Evolutionary conservation across 164 flowering plant species (phyloP).

Genomic region (Vitis cinerea): DNA sequence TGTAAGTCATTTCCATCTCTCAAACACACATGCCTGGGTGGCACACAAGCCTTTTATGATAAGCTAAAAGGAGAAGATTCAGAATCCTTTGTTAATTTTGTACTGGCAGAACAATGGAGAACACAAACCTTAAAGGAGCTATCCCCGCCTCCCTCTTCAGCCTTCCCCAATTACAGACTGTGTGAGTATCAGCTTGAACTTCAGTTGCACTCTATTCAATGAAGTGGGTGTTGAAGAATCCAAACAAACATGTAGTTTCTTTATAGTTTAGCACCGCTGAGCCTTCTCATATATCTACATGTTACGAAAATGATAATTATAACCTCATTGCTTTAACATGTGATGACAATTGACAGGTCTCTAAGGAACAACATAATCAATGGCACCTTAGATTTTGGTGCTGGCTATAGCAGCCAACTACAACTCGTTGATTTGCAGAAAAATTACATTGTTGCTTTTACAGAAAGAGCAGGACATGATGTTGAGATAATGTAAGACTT

Average conservation of each 20-base stretch:
- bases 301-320: too few relatives aligned
- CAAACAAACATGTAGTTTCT: too few relatives aligned
- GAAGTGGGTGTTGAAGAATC: too few relatives aligned
- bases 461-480: constrained; percentile 2
- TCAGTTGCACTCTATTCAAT: too few relatives aligned
- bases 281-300: too few relatives aligned
- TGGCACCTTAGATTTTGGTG: constrained; percentile 44
- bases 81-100: neutral
- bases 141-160: constrained; percentile 46
- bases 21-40: neutral
- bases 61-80: too few relatives aligned
- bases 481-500: constrained; percentile 37
- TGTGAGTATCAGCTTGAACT: constrained; percentile 41
- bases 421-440: constrained; percentile 44
- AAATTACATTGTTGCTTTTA: constrained; percentile 33
- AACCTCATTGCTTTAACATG: too few relatives aligned
- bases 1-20: constrained; percentile 35
- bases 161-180: constrained; percentile 44
- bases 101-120: constrained; percentile 44
- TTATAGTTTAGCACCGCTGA: too few relatives aligned
- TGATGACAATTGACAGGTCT: constrained; percentile 26
- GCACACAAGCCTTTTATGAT: too few relatives aligned
- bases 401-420: constrained; percentile 35
- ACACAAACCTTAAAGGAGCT: constrained; percentile 44
- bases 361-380: constrained; percentile 44